phyloP scores from a whole-genome alignment of 331 rosid species.

The Arachis monticola region DNA sequence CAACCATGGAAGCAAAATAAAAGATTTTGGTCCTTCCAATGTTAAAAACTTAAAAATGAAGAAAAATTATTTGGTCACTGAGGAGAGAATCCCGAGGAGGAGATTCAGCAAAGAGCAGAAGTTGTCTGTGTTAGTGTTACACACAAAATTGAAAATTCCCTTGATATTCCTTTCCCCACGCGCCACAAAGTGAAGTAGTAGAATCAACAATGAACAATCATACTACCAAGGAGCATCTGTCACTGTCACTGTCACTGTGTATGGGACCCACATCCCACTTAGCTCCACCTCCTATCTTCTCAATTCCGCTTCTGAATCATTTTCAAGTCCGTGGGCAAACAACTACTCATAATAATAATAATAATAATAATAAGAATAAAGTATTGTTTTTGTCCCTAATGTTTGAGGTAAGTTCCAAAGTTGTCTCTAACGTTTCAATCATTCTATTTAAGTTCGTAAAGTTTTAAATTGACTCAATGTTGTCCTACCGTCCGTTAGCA shows the following conservation, averaged over 20 bases:
- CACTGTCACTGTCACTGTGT: neutral
- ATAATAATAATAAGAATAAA: too few species aligned
- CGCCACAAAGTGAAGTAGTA: conserved; percentile 36
- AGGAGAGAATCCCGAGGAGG: conserved; percentile 44
- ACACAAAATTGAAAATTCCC: conserved; percentile 23
- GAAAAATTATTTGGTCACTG: too few species aligned
- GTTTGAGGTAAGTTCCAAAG: too few species aligned
- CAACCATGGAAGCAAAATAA: too few species aligned
- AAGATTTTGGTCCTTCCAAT: too few species aligned
- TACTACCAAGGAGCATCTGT: conserved; percentile 10
- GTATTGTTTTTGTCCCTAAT: too few species aligned
- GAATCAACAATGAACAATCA: neutral
- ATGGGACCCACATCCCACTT: conserved; percentile 53
- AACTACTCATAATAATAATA: neutral
- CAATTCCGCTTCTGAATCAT: conserved; percentile 42
- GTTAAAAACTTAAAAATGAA: too few species aligned
- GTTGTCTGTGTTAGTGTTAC: conserved; percentile 32
- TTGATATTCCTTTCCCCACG: conserved; percentile 30
- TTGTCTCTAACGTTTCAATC: too few species aligned
- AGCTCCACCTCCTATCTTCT: conserved; percentile 32
- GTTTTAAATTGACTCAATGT: too few species aligned
- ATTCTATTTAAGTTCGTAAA: too few species aligned
- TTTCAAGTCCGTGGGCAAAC: conserved; percentile 48
- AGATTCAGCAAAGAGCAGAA: conserved; percentile 40
- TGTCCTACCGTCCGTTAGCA: too few species aligned